These are phyloP conservation scores for Aspergillus hancockii DNA, from an alignment of 495 filamentous ascomycete species.

Conservation along the genomic window DNA sequence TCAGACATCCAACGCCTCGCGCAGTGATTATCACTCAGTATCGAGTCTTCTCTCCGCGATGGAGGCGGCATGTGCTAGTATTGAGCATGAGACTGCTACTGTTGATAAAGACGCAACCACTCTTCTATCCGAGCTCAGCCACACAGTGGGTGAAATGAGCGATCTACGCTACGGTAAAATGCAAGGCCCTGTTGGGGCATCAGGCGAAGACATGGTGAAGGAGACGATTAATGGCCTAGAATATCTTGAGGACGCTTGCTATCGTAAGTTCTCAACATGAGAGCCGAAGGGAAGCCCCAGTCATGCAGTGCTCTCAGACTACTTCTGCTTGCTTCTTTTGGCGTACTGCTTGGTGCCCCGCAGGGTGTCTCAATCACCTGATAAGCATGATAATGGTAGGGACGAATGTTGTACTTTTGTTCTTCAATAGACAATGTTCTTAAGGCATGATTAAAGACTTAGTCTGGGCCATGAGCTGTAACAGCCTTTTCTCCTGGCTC, in stretches of 20 bases:
- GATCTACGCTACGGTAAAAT: constrained; percentile 82
- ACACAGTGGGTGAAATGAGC: constrained; percentile 70
- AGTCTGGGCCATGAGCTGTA: neutral
- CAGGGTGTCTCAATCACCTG: neutral
- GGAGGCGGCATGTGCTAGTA: constrained; percentile 60
- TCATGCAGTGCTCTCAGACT: neutral
- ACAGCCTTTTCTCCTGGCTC: neutral
- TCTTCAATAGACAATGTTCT: neutral
- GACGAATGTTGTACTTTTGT: neutral
- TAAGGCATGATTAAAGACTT: neutral
- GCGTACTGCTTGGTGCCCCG: neutral
- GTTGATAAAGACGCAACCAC: constrained; percentile 64
- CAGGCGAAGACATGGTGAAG: constrained; percentile 58
- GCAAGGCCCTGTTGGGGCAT: constrained; percentile 55
- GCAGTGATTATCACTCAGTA: constrained; percentile 56
- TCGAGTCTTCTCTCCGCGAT: constrained; percentile 66
- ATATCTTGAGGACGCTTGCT: constrained; percentile 65
- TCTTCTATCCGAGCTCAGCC: constrained; percentile 60
- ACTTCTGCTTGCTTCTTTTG: neutral
- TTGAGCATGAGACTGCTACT: constrained; percentile 65
- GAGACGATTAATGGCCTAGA: constrained; percentile 54
- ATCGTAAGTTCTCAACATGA: constrained; percentile 25
- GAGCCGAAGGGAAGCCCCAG: neutral
- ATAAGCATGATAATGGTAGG: neutral
- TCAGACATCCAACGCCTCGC: constrained; percentile 40